A percentile compares a stretch with the other conserved stretches of the same genome.
Evolutionary conservation across 371 early-diverging fungal genomes (phyloP).

Genomic region (Mortierella sp.): DNA sequence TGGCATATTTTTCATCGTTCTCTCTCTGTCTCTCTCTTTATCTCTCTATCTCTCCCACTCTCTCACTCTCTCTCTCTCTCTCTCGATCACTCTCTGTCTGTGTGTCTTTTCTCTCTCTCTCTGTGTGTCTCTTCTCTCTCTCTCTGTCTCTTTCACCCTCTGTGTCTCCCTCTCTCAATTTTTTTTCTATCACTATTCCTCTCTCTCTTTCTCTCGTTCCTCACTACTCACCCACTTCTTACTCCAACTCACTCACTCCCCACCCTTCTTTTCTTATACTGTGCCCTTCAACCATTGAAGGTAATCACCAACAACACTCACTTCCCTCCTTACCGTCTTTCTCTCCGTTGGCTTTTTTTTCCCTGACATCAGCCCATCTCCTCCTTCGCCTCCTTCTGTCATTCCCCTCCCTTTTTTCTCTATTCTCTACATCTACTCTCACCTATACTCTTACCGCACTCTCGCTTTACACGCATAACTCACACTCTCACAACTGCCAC

Average conservation of each 20-base stretch:
- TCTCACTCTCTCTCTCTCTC: neutral
- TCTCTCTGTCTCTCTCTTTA: neutral
- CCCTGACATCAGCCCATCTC: too few relatives aligned
- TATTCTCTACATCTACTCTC: neutral
- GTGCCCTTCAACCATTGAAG: neutral
- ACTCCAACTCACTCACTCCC: neutral
- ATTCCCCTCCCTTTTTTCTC: neutral
- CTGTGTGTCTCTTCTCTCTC: neutral
- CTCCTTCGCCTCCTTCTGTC: neutral
- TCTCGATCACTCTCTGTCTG: neutral
- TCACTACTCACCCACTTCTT: neutral
- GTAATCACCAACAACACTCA: neutral
- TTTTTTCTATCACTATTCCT: neutral
- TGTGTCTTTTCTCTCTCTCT: neutral
- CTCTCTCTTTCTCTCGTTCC: neutral
- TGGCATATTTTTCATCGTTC: neutral
- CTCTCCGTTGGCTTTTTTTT: neutral
- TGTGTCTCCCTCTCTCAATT: conserved; percentile 10
- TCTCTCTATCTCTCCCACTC: neutral
- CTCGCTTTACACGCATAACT: neutral
- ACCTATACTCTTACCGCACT: too few relatives aligned
- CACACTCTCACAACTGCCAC: neutral
- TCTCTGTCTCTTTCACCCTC: neutral
- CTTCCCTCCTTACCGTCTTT: neutral
- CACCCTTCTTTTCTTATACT: neutral